phyloP scores from a whole-genome alignment of 2,329 filamentous ascomycete species.

The Fusarium sp. region DNA sequence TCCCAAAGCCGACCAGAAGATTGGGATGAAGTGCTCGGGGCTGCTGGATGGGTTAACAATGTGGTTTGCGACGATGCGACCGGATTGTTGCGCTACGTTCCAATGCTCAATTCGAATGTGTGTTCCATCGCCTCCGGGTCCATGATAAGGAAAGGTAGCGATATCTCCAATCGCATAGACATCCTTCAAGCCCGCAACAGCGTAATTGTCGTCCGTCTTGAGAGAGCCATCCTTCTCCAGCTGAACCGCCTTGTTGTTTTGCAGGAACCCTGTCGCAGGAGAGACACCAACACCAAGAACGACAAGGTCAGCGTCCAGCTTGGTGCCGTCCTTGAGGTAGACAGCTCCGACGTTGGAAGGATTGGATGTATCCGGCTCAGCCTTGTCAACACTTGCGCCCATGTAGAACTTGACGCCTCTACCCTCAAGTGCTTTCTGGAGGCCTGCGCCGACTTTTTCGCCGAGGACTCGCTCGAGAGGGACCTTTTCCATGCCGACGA shows the following conservation, averaged over 20 bases:
- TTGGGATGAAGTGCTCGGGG: constrained; percentile 83
- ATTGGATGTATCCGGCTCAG: constrained; percentile 76
- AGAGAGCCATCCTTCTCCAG: constrained; percentile 90
- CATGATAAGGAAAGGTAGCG: constrained; percentile 92
- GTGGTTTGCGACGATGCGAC: constrained; percentile 80
- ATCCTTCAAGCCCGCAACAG: constrained; percentile 79
- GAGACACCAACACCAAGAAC: constrained; percentile 91
- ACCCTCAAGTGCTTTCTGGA: constrained; percentile 83
- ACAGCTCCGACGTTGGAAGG: constrained; percentile 82
- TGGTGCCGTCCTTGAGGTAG: constrained; percentile 86
- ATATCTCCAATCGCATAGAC: constrained; percentile 97
- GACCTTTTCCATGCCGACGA: constrained; percentile 88
- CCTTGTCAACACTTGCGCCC: constrained; percentile 84
- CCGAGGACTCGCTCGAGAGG: constrained; percentile 92
- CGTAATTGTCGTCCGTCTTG: constrained; percentile 82
- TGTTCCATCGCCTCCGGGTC: constrained; percentile 82
- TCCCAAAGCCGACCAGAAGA: constrained; percentile 97
- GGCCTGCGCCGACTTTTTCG: constrained; percentile 80
- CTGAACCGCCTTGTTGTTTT: constrained; percentile 74
- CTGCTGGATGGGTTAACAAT: constrained; percentile 75
- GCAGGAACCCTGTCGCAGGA: constrained; percentile 86
- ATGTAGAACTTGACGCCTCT: constrained; percentile 92
- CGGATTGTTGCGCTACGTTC: constrained; percentile 96
- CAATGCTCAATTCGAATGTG: constrained; percentile 93
- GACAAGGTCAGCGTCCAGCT: constrained; percentile 87